phyloP scores from a whole-genome alignment of 257 asterid genomes.

The Solanum lycopersicoides region DNA sequence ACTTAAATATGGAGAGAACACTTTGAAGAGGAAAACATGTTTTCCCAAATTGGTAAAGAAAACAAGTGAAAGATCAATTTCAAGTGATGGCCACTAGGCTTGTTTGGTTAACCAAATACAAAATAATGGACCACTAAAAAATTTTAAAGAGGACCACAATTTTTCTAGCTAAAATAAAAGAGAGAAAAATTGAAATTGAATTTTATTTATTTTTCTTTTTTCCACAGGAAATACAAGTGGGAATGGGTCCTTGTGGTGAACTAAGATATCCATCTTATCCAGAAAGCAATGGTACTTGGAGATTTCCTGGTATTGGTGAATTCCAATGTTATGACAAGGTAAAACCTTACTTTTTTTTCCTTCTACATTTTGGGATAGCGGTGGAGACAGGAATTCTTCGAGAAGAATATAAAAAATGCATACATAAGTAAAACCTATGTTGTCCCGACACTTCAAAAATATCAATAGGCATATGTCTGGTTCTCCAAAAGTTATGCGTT shows the following conservation, averaged over 20 bases:
- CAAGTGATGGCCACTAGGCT: not conserved
- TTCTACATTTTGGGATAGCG: not conserved
- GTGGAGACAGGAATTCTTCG: not conserved
- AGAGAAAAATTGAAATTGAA: not conserved
- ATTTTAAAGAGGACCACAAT: not conserved
- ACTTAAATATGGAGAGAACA: too few relatives aligned
- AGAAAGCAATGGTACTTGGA: conserved; percentile 90
- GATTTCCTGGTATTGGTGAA: conserved; percentile 87
- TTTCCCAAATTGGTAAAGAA: not conserved
- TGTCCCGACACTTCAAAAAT: not conserved
- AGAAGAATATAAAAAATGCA: not conserved
- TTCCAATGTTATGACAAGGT: conserved; percentile 93
- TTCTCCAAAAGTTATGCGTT: not conserved
- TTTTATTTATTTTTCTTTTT: not conserved
- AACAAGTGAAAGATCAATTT: not conserved
- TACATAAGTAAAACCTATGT: not conserved
- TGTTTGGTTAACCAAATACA: not conserved
- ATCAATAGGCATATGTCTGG: not conserved
- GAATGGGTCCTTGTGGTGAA: conserved; percentile 98
- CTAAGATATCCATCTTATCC: conserved; percentile 96
- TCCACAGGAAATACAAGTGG: conserved; percentile 85
- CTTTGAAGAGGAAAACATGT: too few relatives aligned
- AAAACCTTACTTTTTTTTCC: not conserved
- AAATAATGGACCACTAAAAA: not conserved
- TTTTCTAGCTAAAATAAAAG: not conserved